Evolutionary conservation across 139 green algal species (phyloP), one percentile per base, ranked within the genome.

Genomic region (Chlamydomonas schloesseri): DNA sequence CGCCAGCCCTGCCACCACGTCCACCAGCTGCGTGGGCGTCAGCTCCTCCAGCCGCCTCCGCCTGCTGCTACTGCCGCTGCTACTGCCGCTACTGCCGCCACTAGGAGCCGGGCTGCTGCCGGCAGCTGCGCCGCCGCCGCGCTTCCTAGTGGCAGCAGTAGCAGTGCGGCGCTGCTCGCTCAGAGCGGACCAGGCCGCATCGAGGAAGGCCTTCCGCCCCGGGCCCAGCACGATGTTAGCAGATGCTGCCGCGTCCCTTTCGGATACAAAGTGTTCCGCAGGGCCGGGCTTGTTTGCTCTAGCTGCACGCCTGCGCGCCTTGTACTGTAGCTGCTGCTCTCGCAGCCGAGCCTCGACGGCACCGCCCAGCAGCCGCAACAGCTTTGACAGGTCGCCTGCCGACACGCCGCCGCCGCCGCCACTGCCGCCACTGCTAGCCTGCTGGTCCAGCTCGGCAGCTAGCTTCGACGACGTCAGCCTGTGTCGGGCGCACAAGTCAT

Each of bases 1-100:
- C 64, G 78, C 28, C n/a, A 84, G 78, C 6, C 78, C 78, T n/a
- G 42, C 50, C 42, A 36, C 64, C n/a, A 33, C 42, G 31, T 84
- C 78, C 42, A 74, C 78, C 42, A 74, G 17, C 78, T 74, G 29
- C 64, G 18, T 2, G 8, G 64, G 20, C 11, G 29, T 28, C 64
- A 84, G 64, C 64, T 4, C 14, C 42, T 74, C 78, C 21, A 84
- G 33, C 17, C 37, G 29, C 26, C 76, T 28, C 29, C 42, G 37
- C 42, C 18, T 8, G 42, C 2, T 13, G 26, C 64, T 13, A 0
- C 64, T 20, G n/a, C 17, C 17, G 26, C 62, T 33, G 62, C 28
- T 29, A 0, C 28, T 9, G 28, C 28, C 62, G 64, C 64, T 29
- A 29, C n/a, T 29, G n/a, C 13, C 64, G n/a, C 64, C 64, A 23